A percentile compares a stretch with the other conserved stretches of the same genome.
Conservation (phyloP, 257 asterid genomes). For the Nicotiana noctiflora region DNA sequence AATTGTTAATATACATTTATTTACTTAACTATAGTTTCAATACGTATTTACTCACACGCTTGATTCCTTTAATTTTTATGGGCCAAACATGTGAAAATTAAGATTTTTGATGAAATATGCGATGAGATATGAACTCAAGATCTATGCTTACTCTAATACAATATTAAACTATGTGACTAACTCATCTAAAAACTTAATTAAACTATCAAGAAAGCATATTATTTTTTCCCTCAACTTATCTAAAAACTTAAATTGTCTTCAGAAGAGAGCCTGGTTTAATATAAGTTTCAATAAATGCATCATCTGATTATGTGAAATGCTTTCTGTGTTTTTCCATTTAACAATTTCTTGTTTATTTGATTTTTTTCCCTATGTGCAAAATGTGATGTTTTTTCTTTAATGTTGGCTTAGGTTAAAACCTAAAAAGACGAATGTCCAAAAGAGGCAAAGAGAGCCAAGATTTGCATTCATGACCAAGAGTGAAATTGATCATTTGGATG, state of each 20-base stretch:
- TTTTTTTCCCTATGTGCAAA: background rate
- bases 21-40: too few species aligned
- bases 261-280: too few species aligned
- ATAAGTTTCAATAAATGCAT: background rate
- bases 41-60: too few species aligned
- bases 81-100: background rate
- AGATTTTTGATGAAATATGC: background rate
- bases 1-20: too few species aligned
- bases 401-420: slow-evolving; percentile 47
- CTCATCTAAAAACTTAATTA: too few species aligned
- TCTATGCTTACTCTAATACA: too few species aligned
- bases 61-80: background rate
- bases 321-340: too few species aligned
- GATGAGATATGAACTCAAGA: background rate
- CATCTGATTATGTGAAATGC: background rate
- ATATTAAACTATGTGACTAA: too few species aligned
- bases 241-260: too few species aligned
- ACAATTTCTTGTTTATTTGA: background rate
- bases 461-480: slow-evolving; percentile 97
- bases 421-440: slow-evolving; percentile 53
- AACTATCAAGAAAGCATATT: too few species aligned
- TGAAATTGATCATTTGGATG: slow-evolving; percentile 82
- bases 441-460: slow-evolving; percentile 70
- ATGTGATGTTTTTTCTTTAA: background rate
- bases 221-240: too few species aligned